Percentiles rank a stretch among this genome's conserved stretches.
Evolutionary conservation across 768 basidiomycete species (phyloP).

Genomic region (Naganishia vaughanmartiniae): DNA sequence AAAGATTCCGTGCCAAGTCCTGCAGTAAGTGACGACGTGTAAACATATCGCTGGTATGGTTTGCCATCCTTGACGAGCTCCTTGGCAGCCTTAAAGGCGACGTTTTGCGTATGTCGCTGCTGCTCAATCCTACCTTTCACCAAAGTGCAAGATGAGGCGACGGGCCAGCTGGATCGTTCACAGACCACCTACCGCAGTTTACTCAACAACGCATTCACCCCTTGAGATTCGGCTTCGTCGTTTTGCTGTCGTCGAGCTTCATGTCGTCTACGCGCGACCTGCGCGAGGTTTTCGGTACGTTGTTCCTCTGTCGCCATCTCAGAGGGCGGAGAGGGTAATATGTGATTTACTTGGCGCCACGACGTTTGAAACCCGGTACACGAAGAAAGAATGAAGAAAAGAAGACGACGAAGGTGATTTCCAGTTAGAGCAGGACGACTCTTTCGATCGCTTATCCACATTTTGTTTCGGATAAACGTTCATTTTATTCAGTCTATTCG

Average conservation of each 20-base stretch:
- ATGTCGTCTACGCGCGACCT: not conserved
- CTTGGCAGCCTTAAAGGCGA: not conserved
- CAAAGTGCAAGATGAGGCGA: too few species aligned
- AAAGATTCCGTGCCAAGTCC: not conserved
- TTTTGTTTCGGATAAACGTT: not conserved
- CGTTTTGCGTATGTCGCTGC: constrained; percentile 12
- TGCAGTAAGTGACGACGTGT: not conserved
- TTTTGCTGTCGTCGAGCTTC: not conserved
- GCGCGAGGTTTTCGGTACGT: not conserved
- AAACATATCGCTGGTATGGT: constrained; percentile 1
- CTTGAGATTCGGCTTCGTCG: not conserved
- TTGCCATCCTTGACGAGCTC: constrained; percentile 9
- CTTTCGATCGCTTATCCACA: not conserved
- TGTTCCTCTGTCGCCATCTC: not conserved
- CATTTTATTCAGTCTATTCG: not conserved
- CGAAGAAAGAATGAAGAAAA: not conserved
- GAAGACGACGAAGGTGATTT: not conserved
- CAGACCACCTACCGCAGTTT: constrained; percentile 2
- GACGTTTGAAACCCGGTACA: too few species aligned
- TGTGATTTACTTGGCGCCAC: too few species aligned
- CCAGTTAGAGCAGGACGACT: not conserved
- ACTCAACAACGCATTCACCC: constrained; percentile 8
- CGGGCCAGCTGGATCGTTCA: not conserved
- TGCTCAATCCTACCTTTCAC: constrained; percentile 1
- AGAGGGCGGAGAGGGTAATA: not conserved